Evolutionary conservation across 768 basidiomycete species (phyloP), one percentile per base, ranked within the genome.

Genomic region (Chalciporus pseudorubinellus): DNA sequence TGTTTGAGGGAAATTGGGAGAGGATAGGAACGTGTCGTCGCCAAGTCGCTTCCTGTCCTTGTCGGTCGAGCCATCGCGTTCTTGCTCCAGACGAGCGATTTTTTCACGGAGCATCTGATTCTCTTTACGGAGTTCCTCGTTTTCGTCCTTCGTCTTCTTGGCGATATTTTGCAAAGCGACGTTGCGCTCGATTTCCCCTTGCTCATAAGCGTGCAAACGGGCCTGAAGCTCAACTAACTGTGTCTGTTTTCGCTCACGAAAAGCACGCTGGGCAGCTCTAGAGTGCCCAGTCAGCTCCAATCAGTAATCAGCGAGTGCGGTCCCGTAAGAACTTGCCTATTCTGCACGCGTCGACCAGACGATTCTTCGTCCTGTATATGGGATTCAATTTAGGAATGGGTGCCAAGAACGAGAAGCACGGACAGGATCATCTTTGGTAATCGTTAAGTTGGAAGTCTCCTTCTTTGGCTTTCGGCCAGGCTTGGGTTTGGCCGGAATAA

Each of bases 391-490:
- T 26, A 26, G 34, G 48, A 39, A 46, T 39, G 36, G 33, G 36
- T 26, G 16, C 43, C 41, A 49, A 6, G 56, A 13, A 50, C 26
- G 38, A 36, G 34, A 45, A 28, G 31, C 46, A 69, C 76, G 49
- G 59, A 84, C 89, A 65, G 82, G 81, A 46, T 73, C 72, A 10
- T 77, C 77, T 24, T 76, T 73, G 19, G 64, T 53, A 39, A 64
- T 41, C 11, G 60, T 39, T 28, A 72, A 56, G 11, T 63, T 58
- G 31, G 14, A 53, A 18, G 68, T 22, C 54, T 89, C 89, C 59
- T 82, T 88, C 79, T 92, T 92, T 16, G 89, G 90, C 72, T 92
- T 92, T 41, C 91, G 77, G 16, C 91, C 91, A 31, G 91, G 91
- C 66, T 89, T 92, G 9, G 89, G 87, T 61, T 87, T 90, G 8